Evolutionary conservation across 2,329 filamentous ascomycete species (phyloP).

Genomic region (Didymosphaeria variabile): DNA sequence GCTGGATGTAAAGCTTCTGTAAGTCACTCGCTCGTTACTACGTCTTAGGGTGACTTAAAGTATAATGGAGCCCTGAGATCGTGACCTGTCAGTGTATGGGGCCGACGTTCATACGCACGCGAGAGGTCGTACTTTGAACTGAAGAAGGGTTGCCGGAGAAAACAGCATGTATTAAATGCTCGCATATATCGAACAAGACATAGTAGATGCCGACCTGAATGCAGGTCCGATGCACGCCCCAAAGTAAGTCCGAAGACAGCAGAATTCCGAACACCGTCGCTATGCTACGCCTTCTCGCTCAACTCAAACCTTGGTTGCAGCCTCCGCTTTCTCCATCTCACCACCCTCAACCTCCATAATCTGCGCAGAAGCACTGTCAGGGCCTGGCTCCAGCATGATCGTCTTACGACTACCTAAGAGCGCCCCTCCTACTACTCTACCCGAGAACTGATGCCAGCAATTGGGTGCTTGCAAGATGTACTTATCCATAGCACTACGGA

Average conservation of each 20-base stretch:
- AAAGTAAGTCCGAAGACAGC: constrained; percentile 7
- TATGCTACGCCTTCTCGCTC: constrained; percentile 5
- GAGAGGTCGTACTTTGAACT: not conserved
- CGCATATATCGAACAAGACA: not conserved
- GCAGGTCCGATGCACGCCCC: not conserved
- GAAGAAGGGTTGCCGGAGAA: not conserved
- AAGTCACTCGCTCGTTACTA: too few species aligned
- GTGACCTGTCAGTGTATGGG: too few species aligned
- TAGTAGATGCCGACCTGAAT: not conserved
- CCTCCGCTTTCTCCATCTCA: constrained; percentile 24
- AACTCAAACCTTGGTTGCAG: constrained; percentile 19
- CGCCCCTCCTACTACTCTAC: constrained; percentile 22
- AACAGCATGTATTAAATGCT: not conserved
- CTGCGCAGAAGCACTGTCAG: constrained; percentile 10
- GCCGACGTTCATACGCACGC: too few species aligned
- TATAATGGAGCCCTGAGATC: too few species aligned
- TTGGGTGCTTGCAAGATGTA: constrained; percentile 80
- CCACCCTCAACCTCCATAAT: constrained; percentile 25
- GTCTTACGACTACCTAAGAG: constrained; percentile 12
- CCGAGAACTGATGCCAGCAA: constrained; percentile 75
- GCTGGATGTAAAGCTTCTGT: too few species aligned
- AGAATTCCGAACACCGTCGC: constrained; percentile 13
- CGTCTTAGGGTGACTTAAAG: too few species aligned
- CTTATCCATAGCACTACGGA: constrained; percentile 95
- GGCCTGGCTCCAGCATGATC: constrained; percentile 19